Evolutionary conservation across 1,284 basidiomycete genomes (phyloP).

Genomic region (Cryptococcus sp.): DNA sequence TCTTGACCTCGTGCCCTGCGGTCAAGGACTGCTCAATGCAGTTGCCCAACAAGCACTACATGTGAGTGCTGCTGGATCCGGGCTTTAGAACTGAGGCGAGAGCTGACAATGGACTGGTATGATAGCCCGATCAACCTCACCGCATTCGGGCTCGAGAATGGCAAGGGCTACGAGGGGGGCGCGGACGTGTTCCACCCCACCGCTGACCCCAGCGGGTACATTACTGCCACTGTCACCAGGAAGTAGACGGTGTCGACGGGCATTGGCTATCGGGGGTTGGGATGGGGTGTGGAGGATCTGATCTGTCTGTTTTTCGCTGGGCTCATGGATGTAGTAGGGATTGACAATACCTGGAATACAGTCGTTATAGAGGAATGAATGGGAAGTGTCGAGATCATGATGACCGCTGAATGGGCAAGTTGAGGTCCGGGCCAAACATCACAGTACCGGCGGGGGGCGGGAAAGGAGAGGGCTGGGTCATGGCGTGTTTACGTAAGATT

Average conservation of each 20-base stretch:
- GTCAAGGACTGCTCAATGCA: conserved; percentile 67
- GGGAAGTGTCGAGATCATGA: neutral
- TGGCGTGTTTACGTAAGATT: too few species aligned
- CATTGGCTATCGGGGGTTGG: too few species aligned
- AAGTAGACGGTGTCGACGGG: too few species aligned
- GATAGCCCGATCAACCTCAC: conserved; percentile 43
- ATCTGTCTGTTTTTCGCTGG: neutral
- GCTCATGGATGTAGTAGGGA: neutral
- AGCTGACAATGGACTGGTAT: neutral
- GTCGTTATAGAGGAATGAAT: neutral
- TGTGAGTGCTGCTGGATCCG: conserved; percentile 51
- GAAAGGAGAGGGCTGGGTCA: too few species aligned
- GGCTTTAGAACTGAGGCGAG: neutral
- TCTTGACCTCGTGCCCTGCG: conserved; percentile 64
- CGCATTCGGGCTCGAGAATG: conserved; percentile 53
- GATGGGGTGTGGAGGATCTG: neutral
- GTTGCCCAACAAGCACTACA: conserved; percentile 92
- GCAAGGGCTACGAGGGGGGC: conserved; percentile 55
- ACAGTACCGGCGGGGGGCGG: too few species aligned
- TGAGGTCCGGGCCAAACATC: too few species aligned
- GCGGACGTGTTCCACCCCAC: conserved; percentile 79
- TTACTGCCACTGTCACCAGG: conserved; percentile 52
- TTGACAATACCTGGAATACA: neutral
- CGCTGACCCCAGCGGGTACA: conserved; percentile 60
- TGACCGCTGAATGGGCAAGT: too few species aligned